A percentile compares a stretch with the other conserved stretches of the same genome.
Conservation (phyloP, 805 yeast genomes). For the Starmerella davenportii region DNA sequence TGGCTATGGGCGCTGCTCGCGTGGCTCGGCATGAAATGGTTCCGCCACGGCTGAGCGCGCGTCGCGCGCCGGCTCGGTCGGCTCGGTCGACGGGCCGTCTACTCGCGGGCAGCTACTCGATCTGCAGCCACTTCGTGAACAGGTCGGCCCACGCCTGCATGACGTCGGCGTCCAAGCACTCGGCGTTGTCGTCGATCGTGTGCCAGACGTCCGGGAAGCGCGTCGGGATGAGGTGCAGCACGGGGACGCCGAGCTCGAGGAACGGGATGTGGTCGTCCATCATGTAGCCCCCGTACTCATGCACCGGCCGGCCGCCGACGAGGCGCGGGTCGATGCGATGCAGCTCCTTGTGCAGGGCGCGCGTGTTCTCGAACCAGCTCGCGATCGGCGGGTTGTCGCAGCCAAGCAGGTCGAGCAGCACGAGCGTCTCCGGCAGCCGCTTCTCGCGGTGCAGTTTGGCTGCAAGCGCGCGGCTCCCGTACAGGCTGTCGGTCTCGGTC, state of each 20-base stretch:
- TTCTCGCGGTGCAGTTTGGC: conserved; percentile 21
- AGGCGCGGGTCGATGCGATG: conserved; percentile 23
- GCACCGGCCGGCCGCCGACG: conserved; percentile 14
- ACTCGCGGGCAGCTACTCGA: too few relatives aligned
- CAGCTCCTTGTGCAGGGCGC: conserved; percentile 25
- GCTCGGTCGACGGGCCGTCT: too few relatives aligned
- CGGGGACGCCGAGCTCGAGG: conserved; percentile 29
- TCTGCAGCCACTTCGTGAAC: conserved; percentile 26
- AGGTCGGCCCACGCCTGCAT: conserved; percentile 32
- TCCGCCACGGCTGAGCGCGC: conserved; percentile 53
- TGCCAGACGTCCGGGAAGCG: conserved; percentile 40
- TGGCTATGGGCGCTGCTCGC: conserved; percentile 60
- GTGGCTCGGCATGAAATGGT: conserved; percentile 68
- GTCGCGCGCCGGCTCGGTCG: too few relatives aligned
- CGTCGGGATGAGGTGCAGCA: conserved; percentile 36
- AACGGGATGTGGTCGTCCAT: conserved; percentile 42
- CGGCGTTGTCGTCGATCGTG: conserved; percentile 30
- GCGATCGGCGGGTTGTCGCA: conserved; percentile 22
- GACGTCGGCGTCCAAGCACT: conserved; percentile 25
- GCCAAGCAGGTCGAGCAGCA: conserved; percentile 37
- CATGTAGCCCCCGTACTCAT: conserved; percentile 14
- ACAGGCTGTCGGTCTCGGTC: conserved; percentile 35
- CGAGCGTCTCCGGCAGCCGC: conserved; percentile 27
- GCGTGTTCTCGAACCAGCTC: conserved; percentile 31
- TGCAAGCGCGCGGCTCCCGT: conserved; percentile 38